Conservation (phyloP, 306 rosid genomes). For the Vigna nakashimae region DNA sequence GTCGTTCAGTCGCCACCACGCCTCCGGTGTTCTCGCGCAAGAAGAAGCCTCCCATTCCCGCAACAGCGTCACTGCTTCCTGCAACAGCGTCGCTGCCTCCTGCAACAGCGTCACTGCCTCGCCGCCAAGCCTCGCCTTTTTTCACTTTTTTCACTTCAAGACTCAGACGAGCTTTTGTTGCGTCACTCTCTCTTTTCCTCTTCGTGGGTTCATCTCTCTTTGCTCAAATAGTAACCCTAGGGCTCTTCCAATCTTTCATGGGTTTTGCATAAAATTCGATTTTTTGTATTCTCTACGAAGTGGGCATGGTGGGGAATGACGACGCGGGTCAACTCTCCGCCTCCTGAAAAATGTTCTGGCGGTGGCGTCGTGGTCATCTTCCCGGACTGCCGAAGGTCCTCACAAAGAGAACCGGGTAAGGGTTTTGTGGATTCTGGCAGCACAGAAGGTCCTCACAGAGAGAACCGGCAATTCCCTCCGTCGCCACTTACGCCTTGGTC, state of each 20-base stretch:
- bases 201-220: not conserved
- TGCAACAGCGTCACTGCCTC: too few relatives aligned
- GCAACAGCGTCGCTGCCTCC: too few relatives aligned
- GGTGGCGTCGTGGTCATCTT: constrained; percentile 90
- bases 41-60: too few relatives aligned
- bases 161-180: constrained; percentile 37
- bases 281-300: constrained; percentile 5
- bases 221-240: constrained; percentile 52
- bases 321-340: constrained; percentile 67
- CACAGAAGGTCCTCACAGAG: constrained; percentile 45
- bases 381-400: constrained; percentile 55
- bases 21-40: too few relatives aligned
- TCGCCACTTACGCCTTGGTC: constrained; percentile 89
- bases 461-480: constrained; percentile 63
- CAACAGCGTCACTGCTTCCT: too few relatives aligned
- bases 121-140: too few relatives aligned
- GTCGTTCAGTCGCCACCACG: too few relatives aligned
- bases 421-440: constrained; percentile 60
- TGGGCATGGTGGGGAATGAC: constrained; percentile 89
- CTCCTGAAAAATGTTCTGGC: constrained; percentile 77
- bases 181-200: not conserved
- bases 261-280: constrained; percentile 12
- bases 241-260: constrained; percentile 37
- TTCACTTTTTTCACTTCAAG: constrained; percentile 34
- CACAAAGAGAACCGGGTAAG: constrained; percentile 22